These are phyloP conservation scores for Globisporangium paroecandrum DNA, from an alignment of 352 stramenopile genomes.

Conservation along the genomic window DNA sequence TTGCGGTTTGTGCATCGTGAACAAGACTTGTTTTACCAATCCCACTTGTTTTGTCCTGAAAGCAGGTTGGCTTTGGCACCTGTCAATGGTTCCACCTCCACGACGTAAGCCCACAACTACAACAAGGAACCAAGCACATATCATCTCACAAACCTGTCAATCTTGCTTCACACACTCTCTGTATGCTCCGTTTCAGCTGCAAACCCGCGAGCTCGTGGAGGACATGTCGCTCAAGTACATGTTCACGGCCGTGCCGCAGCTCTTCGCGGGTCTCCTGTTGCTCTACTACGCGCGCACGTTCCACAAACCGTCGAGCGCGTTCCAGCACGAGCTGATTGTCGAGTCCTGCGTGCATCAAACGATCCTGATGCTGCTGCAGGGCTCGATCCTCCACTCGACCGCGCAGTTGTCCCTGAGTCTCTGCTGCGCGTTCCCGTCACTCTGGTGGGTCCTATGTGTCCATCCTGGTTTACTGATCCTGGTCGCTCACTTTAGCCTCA, in stretches of 20 bases:
- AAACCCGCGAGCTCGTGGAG: constrained; percentile 31
- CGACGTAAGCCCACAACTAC: constrained; percentile 25
- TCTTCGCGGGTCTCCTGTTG: constrained; percentile 38
- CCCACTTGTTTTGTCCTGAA: neutral
- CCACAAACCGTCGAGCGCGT: constrained; percentile 29
- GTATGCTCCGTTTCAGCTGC: constrained; percentile 19
- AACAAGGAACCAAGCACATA: too few relatives aligned
- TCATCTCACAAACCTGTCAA: neutral
- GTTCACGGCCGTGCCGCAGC: constrained; percentile 46
- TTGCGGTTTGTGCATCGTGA: too few relatives aligned
- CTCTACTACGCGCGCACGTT: constrained; percentile 70
- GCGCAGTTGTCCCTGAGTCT: constrained; percentile 45
- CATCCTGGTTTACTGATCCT: neutral
- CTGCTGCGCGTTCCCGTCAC: constrained; percentile 46
- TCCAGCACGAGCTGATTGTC: constrained; percentile 46
- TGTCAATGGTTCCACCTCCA: constrained; percentile 56
- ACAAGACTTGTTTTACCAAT: too few relatives aligned
- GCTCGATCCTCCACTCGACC: constrained; percentile 37
- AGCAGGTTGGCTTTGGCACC: constrained; percentile 32
- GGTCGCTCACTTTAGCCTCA: constrained; percentile 2
- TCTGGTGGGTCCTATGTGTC: constrained; percentile 34
- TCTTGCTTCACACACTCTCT: neutral
- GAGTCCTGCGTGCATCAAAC: constrained; percentile 57
- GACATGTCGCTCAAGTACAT: constrained; percentile 58
- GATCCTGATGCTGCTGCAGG: constrained; percentile 34